Evolutionary conservation across 495 filamentous ascomycete genomes (phyloP).

Genomic region (Glutinoglossum americanum): DNA sequence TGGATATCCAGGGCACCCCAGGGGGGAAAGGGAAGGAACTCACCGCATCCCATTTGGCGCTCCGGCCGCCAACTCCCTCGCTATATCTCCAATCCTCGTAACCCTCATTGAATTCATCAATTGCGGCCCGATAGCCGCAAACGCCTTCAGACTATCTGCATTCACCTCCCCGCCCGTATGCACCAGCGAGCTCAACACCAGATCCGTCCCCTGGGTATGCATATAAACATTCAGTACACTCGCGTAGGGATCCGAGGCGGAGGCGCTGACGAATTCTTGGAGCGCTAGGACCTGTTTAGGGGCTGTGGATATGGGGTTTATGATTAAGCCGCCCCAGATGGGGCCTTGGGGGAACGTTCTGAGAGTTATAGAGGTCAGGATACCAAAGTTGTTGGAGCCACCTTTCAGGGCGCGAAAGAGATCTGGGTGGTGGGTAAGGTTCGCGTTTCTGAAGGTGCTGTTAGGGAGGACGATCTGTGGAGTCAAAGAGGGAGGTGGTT

Average conservation of each 20-base stretch:
- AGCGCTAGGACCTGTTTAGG: slow-evolving; percentile 9
- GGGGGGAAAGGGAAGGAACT: neutral
- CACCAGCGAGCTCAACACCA: slow-evolving; percentile 19
- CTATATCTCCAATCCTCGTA: slow-evolving; percentile 24
- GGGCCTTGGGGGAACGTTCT: slow-evolving; percentile 23
- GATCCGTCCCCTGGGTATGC: slow-evolving; percentile 9
- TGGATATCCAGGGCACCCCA: too few relatives aligned
- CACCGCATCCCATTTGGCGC: slow-evolving; percentile 24
- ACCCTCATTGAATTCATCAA: slow-evolving; percentile 19
- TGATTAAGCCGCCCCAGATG: slow-evolving; percentile 22
- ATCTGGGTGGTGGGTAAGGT: slow-evolving; percentile 12
- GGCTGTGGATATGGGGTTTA: slow-evolving; percentile 3
- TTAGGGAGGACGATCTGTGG: slow-evolving; percentile 18
- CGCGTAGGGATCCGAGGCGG: slow-evolving; percentile 20
- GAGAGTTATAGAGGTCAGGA: slow-evolving; percentile 34
- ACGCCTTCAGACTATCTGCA: slow-evolving; percentile 23
- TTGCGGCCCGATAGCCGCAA: slow-evolving; percentile 16
- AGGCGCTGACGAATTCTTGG: slow-evolving; percentile 12
- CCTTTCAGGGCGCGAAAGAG: slow-evolving; percentile 36
- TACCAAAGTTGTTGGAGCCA: slow-evolving; percentile 36
- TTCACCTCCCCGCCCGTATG: slow-evolving; percentile 20
- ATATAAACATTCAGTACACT: slow-evolving; percentile 23
- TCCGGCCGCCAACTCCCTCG: slow-evolving; percentile 18
- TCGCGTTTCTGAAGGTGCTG: slow-evolving; percentile 12
- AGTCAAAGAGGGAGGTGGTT: neutral